Evolutionary conservation across 1,284 basidiomycete genomes (phyloP).

Genomic region (Fomitopsis pinicola): DNA sequence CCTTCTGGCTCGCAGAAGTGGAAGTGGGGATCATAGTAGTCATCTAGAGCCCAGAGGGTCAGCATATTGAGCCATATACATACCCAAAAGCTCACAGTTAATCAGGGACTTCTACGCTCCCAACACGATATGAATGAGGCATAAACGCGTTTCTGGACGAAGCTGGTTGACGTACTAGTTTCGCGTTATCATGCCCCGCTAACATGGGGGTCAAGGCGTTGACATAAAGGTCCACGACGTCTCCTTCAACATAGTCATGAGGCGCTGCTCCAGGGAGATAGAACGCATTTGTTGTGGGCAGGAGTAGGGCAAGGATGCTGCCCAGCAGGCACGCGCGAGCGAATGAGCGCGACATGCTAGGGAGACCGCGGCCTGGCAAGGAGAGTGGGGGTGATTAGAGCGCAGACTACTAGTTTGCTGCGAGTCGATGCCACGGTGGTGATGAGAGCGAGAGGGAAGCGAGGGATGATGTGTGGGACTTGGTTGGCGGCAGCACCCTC

Average conservation of each 20-base stretch:
- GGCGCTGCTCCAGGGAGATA: constrained; percentile 80
- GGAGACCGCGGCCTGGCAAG: not conserved
- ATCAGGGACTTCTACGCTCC: constrained; percentile 70
- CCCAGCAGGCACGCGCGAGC: constrained; percentile 10
- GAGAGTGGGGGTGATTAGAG: not conserved
- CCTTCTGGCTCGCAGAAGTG: constrained; percentile 84
- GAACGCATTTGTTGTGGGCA: constrained; percentile 42
- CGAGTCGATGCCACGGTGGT: not conserved
- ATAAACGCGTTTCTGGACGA: not conserved
- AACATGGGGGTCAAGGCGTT: constrained; percentile 88
- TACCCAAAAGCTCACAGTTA: constrained; percentile 52
- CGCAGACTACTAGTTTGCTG: not conserved
- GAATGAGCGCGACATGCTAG: constrained; percentile 4
- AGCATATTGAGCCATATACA: not conserved
- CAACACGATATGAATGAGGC: constrained; percentile 2
- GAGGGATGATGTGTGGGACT: not conserved
- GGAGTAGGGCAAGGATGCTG: constrained; percentile 18
- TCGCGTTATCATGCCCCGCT: constrained; percentile 63
- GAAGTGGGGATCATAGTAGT: constrained; percentile 85
- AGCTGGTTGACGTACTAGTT: constrained; percentile 53
- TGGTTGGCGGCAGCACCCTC: not conserved
- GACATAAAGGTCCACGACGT: constrained; percentile 75
- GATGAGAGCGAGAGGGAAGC: not conserved
- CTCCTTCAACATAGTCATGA: constrained; percentile 66
- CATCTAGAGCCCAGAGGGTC: constrained; percentile 43